Conservation (phyloP, 441 rosid genomes). For the Pelargonium myrrhifolium region DNA sequence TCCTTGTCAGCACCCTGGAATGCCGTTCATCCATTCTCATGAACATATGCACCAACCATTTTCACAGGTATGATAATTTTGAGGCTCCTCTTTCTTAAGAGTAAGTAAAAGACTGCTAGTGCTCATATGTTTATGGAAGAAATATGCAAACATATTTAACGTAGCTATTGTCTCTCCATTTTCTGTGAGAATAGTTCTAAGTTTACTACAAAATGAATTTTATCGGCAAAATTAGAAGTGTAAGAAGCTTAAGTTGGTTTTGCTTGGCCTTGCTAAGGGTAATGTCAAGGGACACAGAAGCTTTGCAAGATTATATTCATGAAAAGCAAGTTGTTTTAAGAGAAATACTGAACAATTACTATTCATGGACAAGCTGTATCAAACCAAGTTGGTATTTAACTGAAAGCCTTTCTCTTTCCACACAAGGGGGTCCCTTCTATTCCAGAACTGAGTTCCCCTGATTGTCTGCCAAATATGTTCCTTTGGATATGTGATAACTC, state of each 20-base stretch:
- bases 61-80: slow-evolving; percentile 46
- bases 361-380: no score
- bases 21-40: slow-evolving; percentile 51
- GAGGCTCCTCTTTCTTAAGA: neutral
- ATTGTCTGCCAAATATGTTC: neutral
- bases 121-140: neutral
- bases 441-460: neutral
- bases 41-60: slow-evolving; percentile 59
- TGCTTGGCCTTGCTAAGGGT: no score
- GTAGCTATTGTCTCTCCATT: neutral
- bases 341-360: no score
- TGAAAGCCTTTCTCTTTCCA: neutral
- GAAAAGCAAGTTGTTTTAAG: no score
- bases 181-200: no score
- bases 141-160: neutral
- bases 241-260: no score
- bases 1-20: slow-evolving; percentile 67
- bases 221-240: no score
- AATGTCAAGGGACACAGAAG: no score
- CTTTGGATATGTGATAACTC: neutral
- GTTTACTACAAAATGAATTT: no score
- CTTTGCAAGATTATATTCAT: no score
- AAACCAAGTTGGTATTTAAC: neutral
- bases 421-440: neutral
- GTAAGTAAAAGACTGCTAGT: neutral